phyloP scores from a whole-genome alignment of 805 yeast genomes.

The Wickerhamiella dianesei region DNA sequence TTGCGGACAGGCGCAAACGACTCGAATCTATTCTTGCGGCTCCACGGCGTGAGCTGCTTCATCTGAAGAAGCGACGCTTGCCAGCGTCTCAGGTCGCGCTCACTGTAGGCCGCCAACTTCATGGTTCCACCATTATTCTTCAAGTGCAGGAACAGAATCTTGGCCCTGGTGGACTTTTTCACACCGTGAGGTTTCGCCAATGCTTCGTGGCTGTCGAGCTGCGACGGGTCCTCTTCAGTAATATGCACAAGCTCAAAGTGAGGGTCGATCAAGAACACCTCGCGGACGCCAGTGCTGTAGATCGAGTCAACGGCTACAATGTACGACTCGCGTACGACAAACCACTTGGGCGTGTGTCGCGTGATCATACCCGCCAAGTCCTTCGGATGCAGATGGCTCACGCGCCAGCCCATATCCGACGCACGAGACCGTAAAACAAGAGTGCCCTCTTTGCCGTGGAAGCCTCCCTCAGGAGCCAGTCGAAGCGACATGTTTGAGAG shows the following conservation, averaged over 20 bases:
- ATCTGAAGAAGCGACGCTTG: slow-evolving; percentile 51
- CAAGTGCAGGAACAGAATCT: slow-evolving; percentile 20
- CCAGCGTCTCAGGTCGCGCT: slow-evolving; percentile 77
- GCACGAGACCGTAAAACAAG: slow-evolving; percentile 72
- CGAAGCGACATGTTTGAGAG: slow-evolving; percentile 77
- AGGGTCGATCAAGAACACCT: slow-evolving; percentile 79
- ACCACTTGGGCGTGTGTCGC: slow-evolving; percentile 89
- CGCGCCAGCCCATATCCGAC: slow-evolving; percentile 88
- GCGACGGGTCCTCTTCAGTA: slow-evolving; percentile 8
- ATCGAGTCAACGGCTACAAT: slow-evolving; percentile 76
- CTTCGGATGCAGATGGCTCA: slow-evolving; percentile 67
- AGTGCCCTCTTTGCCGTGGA: slow-evolving; percentile 80
- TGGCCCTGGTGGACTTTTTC: slow-evolving; percentile 5
- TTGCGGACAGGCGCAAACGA: slow-evolving; percentile 88
- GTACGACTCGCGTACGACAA: slow-evolving; percentile 70
- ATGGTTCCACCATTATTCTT: slow-evolving; percentile 32
- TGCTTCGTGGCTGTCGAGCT: slow-evolving; percentile 1
- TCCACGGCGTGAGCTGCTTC: slow-evolving; percentile 59
- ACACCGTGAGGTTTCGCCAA: background rate
- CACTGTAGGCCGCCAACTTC: slow-evolving; percentile 48
- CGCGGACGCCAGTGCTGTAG: slow-evolving; percentile 75
- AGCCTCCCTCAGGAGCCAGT: slow-evolving; percentile 67
- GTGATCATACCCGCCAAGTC: slow-evolving; percentile 78
- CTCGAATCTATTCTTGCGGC: slow-evolving; percentile 57
- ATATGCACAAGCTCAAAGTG: slow-evolving; percentile 39